Conservation (phyloP, 352 stramenopile genomes). For the Achlya hypogyna region DNA sequence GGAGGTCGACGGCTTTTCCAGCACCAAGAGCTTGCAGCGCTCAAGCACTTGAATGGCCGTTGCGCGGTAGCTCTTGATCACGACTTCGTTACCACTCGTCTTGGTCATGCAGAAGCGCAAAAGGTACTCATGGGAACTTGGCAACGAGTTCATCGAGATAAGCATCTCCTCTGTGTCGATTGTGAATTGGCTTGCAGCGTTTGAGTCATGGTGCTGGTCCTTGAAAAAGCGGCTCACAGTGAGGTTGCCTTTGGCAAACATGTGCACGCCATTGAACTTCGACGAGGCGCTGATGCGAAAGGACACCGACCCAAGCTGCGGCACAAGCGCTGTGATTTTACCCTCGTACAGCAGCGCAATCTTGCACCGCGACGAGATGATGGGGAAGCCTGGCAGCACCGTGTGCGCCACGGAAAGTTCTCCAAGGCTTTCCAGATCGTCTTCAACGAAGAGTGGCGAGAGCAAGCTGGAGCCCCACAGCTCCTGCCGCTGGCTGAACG, state of each 20-base stretch:
- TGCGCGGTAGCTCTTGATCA: constrained; percentile 37
- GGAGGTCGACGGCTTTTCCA: constrained; percentile 30
- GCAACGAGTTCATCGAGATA: constrained; percentile 1
- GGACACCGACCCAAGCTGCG: constrained; percentile 8
- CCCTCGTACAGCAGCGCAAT: constrained; percentile 17
- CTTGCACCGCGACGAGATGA: constrained; percentile 4
- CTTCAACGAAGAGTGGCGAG: constrained; percentile 18
- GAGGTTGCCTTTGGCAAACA: neutral
- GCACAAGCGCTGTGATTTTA: constrained; percentile 7
- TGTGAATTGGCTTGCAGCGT: neutral
- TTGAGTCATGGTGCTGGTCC: neutral
- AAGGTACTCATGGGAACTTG: neutral
- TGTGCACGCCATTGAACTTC: constrained; percentile 1
- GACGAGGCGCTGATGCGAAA: constrained; percentile 5
- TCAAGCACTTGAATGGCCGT: constrained; percentile 28
- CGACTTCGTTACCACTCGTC: constrained; percentile 45
- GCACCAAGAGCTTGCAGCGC: constrained; percentile 34
- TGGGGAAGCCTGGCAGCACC: neutral
- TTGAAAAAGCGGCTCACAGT: neutral
- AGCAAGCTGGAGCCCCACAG: constrained; percentile 16
- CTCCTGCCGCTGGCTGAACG: neutral
- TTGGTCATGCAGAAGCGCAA: constrained; percentile 23
- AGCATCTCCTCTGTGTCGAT: constrained; percentile 21
- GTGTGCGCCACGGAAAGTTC: neutral
- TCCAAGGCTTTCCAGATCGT: constrained; percentile 11